Evolutionary conservation across 768 basidiomycete genomes (phyloP).

Genomic region (Tulasnella calospora): DNA sequence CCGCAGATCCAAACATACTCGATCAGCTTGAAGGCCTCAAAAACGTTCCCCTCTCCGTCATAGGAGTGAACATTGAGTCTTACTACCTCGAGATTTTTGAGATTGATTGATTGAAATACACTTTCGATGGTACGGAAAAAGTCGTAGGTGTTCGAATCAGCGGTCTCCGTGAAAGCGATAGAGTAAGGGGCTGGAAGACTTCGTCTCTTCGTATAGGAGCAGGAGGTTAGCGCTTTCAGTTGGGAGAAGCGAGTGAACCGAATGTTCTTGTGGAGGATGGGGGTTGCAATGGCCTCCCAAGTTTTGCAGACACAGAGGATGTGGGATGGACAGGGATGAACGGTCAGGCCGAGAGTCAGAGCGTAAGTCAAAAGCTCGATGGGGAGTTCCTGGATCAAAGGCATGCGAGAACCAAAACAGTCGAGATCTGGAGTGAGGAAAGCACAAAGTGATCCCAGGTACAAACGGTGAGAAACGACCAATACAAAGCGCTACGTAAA

Average conservation of each 20-base stretch:
- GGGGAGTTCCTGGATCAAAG: conserved; percentile 1
- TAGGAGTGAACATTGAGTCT: conserved; percentile 9
- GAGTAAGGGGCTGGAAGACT: background rate
- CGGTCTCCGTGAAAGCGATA: background rate
- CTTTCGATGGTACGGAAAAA: background rate
- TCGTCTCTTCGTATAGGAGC: background rate
- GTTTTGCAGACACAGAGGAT: background rate
- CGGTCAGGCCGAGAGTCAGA: background rate
- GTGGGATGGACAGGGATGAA: conserved; percentile 13
- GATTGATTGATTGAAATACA: background rate
- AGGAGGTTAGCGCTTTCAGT: background rate
- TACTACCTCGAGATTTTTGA: background rate
- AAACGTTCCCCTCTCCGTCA: background rate
- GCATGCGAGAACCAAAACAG: background rate
- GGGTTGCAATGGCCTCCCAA: background rate
- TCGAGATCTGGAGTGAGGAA: background rate
- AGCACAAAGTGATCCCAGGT: background rate
- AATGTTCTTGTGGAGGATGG: conserved; percentile 10
- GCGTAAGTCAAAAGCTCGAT: background rate
- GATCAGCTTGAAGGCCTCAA: background rate
- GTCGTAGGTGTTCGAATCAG: background rate
- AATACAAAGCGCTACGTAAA: background rate
- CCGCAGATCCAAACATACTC: conserved; percentile 1
- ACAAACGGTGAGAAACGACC: background rate
- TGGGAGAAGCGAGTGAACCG: background rate